phyloP scores from a whole-genome alignment of 805 yeast species.

The Monosporozyma solicola region DNA sequence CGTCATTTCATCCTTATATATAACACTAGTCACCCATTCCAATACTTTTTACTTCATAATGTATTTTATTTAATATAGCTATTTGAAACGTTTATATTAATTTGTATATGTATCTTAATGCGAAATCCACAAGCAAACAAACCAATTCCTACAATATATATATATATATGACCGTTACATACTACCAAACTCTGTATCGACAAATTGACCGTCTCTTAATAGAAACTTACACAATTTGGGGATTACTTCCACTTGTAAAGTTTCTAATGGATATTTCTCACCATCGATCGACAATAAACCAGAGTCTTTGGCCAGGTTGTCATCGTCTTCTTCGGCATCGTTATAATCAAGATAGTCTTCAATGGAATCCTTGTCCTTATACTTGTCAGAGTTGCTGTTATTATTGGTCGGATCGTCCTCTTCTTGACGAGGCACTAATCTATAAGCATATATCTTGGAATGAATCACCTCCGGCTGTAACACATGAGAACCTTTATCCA shows the following conservation, averaged over 20 bases:
- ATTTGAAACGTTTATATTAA: neutral
- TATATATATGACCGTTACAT: slow-evolving; percentile 15
- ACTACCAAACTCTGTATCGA: slow-evolving; percentile 41
- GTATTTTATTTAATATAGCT: neutral
- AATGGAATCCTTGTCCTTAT: slow-evolving; percentile 7
- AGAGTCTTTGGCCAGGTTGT: slow-evolving; percentile 2
- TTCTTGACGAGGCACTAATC: slow-evolving; percentile 48
- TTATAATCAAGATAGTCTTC: neutral
- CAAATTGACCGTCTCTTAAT: slow-evolving; percentile 51
- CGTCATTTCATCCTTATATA: neutral
- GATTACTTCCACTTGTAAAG: slow-evolving; percentile 76
- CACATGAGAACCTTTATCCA: slow-evolving; percentile 75
- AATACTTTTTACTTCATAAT: neutral
- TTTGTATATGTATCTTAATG: neutral
- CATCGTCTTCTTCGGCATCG: neutral
- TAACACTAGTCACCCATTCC: neutral
- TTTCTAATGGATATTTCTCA: slow-evolving; percentile 67
- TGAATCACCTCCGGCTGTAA: slow-evolving; percentile 58
- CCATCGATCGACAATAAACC: slow-evolving; percentile 79
- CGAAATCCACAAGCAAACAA: neutral
- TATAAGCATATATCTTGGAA: slow-evolving; percentile 67
- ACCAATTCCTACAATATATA: neutral
- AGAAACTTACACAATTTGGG: slow-evolving; percentile 56
- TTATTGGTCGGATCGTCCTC: neutral
- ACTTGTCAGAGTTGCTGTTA: slow-evolving; percentile 30